Evolutionary conservation across 768 basidiomycete species (phyloP), one percentile per base, ranked within the genome.

Genomic region (Pleurotus salmoneostramineus): DNA sequence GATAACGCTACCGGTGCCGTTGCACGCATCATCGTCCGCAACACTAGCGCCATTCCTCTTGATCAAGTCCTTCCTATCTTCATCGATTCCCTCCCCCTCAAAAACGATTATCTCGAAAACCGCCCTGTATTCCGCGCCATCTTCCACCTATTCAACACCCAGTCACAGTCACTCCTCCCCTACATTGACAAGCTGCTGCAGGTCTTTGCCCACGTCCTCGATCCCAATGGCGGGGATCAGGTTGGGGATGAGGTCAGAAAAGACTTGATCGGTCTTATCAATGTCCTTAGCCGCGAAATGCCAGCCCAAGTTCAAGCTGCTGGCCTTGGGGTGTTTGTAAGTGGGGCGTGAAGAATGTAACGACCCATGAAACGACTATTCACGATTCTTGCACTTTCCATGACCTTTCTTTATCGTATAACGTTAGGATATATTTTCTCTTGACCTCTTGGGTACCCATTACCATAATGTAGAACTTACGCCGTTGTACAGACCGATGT

Each of bases 1-100:
- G 97, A 99, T 73, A 99, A 99, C 70, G 97, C 97, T n/a, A 83
- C 89, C 6, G 97, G 97, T 45, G 92, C 95, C 27, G 91, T 98
- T 54, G 85, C 86, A 4, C 88, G 97, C 12, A 80, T 98, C 69
- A 89, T 98, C 67, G 69, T 85, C 65, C 89, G 89, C 68, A 95
- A 94, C 71, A 73, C 81, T 3, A 68, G 75, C 10, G 93, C 88
- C 11, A 73, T 98, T 14, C 96, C 96, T 27, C 85, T 98, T 40
- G 91, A 94, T 51, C 88, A 93, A 71, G 93, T 97, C 52, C 82
- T 98, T 8, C 93, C 94, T 2, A 78, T 92, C 55, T 84, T 98
- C 68, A 72, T 97, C 58, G 79, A 75, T 27, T 87, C 89, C 34
- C 81, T 99, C 7, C 97, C 97, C 5, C 75, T 98, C 61, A 87